These are phyloP conservation scores for Auriscalpium vulgare DNA, from an alignment of 768 basidiomycete genomes.

Conservation along the genomic window DNA sequence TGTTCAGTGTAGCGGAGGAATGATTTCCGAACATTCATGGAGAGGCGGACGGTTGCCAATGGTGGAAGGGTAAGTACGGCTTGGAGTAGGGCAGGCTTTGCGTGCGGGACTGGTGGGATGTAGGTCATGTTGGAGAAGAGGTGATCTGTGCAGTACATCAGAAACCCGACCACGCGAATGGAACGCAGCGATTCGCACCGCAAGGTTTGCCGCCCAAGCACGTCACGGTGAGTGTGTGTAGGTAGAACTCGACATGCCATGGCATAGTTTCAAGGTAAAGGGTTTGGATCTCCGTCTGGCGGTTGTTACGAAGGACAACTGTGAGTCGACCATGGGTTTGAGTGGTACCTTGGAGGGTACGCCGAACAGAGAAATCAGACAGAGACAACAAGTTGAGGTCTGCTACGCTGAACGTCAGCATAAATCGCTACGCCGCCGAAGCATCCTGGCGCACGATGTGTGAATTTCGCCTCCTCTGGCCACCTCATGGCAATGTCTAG, in stretches of 20 bases:
- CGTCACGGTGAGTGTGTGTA: slow-evolving; percentile 62
- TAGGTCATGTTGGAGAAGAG: slow-evolving; percentile 63
- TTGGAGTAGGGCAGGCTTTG: slow-evolving; percentile 75
- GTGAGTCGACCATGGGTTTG: slow-evolving; percentile 73
- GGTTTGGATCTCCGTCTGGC: slow-evolving; percentile 33
- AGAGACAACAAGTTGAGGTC: slow-evolving; percentile 19
- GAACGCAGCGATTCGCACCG: slow-evolving; percentile 29
- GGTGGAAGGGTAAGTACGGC: slow-evolving; percentile 64
- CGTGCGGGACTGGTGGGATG: slow-evolving; percentile 54
- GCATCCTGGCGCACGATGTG: slow-evolving; percentile 38
- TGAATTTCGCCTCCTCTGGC: slow-evolving; percentile 41
- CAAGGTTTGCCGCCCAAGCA: slow-evolving; percentile 35
- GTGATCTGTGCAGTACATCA: slow-evolving; percentile 36
- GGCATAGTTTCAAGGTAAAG: slow-evolving; percentile 90
- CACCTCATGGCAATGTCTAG: slow-evolving; percentile 53
- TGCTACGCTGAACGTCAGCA: too few species aligned
- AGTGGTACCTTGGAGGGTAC: slow-evolving; percentile 64
- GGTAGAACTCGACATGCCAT: slow-evolving; percentile 83
- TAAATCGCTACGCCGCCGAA: neutral
- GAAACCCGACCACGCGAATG: neutral
- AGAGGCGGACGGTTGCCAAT: slow-evolving; percentile 51
- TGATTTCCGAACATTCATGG: slow-evolving; percentile 70
- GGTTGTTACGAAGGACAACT: slow-evolving; percentile 58
- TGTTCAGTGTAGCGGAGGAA: slow-evolving; percentile 94
- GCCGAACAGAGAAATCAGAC: slow-evolving; percentile 52